Conservation (phyloP, 2,329 filamentous ascomycete species). For the Berkeleyomyces rouxiae region DNA sequence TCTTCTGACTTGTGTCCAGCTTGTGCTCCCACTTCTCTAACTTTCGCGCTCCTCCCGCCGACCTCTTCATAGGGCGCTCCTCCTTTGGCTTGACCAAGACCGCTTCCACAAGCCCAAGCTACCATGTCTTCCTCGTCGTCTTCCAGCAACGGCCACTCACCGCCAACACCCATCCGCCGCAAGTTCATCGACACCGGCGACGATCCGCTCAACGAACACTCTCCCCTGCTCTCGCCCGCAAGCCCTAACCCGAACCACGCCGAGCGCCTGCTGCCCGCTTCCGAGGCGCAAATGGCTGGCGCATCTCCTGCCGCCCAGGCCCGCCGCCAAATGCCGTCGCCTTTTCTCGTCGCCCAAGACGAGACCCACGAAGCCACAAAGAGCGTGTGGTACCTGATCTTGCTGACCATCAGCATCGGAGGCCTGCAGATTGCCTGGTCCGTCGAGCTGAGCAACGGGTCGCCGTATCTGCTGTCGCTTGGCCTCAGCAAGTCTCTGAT, state of each 20-base stretch:
- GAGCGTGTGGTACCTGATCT: constrained; percentile 68
- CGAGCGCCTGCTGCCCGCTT: constrained; percentile 22
- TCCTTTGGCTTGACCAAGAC: not conserved
- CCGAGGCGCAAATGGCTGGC: constrained; percentile 15
- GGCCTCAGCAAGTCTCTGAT: constrained; percentile 70
- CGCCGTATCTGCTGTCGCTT: constrained; percentile 64
- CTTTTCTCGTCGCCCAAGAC: constrained; percentile 18
- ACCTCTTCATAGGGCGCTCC: too few relatives aligned
- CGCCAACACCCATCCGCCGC: constrained; percentile 3
- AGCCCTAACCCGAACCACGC: constrained; percentile 5
- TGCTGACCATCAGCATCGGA: constrained; percentile 74
- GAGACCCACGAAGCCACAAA: constrained; percentile 40
- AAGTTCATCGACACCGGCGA: constrained; percentile 10
- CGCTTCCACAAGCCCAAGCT: not conserved
- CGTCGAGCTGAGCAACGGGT: constrained; percentile 85
- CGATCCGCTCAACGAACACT: constrained; percentile 14
- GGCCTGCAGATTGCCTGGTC: constrained; percentile 92
- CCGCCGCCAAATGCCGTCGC: not conserved
- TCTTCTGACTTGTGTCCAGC: too few relatives aligned
- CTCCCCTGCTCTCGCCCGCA: constrained; percentile 14
- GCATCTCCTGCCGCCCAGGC: not conserved
- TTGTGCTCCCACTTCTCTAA: not conserved
- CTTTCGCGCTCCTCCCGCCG: not conserved
- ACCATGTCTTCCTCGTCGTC: constrained; percentile 6
- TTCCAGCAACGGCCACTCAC: constrained; percentile 1